A percentile compares a stretch with the other conserved stretches of the same genome.
Evolutionary conservation across 331 rosid genomes (phyloP).

Genomic region (Cucumis variabilis): DNA sequence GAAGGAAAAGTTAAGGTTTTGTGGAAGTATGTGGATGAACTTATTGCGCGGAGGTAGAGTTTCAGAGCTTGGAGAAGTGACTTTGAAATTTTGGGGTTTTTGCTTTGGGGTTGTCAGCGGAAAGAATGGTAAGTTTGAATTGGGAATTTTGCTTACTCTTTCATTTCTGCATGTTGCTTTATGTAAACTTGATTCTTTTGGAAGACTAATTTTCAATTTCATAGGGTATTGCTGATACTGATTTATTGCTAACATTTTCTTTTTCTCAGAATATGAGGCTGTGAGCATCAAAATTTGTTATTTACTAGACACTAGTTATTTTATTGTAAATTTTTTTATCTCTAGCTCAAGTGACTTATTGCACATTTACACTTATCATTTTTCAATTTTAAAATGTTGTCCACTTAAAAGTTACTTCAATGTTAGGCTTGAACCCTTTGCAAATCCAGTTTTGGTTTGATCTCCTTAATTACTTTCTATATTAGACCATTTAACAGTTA

Average conservation of each 20-base stretch:
- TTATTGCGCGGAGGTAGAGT: constrained; percentile 27
- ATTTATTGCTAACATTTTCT: background rate
- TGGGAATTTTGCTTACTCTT: background rate
- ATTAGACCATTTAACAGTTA: background rate
- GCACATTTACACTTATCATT: background rate
- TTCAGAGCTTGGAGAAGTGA: constrained; percentile 29
- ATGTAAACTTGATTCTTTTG: background rate
- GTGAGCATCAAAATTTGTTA: background rate
- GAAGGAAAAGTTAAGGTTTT: no score
- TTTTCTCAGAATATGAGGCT: background rate
- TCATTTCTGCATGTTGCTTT: background rate
- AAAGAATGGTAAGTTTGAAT: constrained; percentile 52
- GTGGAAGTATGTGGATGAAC: constrained; percentile 26
- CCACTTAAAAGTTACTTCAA: no score
- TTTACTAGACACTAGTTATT: background rate
- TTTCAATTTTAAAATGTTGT: constrained; percentile 7
- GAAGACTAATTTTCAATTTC: constrained; percentile 6
- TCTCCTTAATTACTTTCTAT: background rate
- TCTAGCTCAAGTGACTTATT: background rate
- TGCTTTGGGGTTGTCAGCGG: background rate
- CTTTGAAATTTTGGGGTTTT: constrained; percentile 24
- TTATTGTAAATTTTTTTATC: background rate
- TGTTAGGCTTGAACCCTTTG: background rate
- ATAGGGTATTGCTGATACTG: constrained; percentile 6
- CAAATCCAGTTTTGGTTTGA: background rate